A percentile compares a stretch with the other conserved stretches of the same genome.
Conservation (phyloP, 257 asterid genomes). For the Penstemon eatonii region DNA sequence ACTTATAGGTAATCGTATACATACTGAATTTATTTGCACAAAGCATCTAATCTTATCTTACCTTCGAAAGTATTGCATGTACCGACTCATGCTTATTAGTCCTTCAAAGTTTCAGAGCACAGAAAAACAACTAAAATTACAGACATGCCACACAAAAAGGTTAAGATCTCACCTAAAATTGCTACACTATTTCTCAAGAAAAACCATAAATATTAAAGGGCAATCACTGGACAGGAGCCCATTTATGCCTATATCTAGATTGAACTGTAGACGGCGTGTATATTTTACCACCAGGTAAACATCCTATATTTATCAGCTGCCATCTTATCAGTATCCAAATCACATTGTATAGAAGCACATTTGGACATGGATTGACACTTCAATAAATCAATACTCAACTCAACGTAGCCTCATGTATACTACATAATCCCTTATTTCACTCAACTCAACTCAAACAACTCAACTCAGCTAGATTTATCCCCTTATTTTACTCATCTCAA, state of each 20-base stretch:
- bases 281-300: too few species aligned
- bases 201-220: background rate
- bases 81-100: background rate
- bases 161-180: background rate
- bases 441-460: conserved; percentile 11
- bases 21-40: conserved; percentile 19
- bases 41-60: background rate
- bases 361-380: too few species aligned
- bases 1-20: conserved; percentile 6
- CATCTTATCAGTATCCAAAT: too few species aligned
- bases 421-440: background rate
- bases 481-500: too few species aligned
- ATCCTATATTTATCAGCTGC: too few species aligned
- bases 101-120: conserved; percentile 13
- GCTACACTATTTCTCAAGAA: conserved; percentile 12
- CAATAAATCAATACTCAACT: too few species aligned
- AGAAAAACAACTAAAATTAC: conserved; percentile 6
- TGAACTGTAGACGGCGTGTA: background rate
- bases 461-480: too few species aligned
- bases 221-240: background rate
- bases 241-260: background rate
- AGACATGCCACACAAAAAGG: background rate
- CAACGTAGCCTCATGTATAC: too few species aligned
- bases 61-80: conserved; percentile 1
- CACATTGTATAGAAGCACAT: too few species aligned